phyloP scores from a whole-genome alignment of 768 basidiomycete genomes.

The Leccinum rimulosum region DNA sequence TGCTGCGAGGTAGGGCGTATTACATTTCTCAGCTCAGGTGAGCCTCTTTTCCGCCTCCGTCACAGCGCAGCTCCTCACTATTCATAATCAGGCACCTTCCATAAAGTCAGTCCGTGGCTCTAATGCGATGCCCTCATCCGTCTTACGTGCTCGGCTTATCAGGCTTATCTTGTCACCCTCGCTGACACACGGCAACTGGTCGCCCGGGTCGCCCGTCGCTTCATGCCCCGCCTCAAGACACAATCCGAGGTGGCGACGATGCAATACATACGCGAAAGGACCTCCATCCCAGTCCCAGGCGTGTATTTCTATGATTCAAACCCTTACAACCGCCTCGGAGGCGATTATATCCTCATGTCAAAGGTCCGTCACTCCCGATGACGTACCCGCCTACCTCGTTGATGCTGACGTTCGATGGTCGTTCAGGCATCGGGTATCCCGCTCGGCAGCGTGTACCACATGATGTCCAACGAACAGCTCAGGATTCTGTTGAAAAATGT shows the following conservation, averaged over 20 bases:
- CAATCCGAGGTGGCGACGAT: constrained; percentile 87
- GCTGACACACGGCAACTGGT: constrained; percentile 61
- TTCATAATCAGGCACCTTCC: constrained; percentile 67
- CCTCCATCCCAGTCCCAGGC: constrained; percentile 68
- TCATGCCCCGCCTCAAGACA: constrained; percentile 84
- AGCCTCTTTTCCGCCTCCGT: constrained; percentile 25
- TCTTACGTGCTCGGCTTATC: constrained; percentile 9
- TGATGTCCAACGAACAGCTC: constrained; percentile 63
- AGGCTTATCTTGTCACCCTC: constrained; percentile 79
- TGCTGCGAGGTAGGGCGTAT: constrained; percentile 66
- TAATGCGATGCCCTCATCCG: neutral
- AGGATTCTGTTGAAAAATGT: constrained; percentile 65
- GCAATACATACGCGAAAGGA: constrained; percentile 70
- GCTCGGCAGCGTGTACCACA: constrained; percentile 67
- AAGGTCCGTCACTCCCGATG: constrained; percentile 48
- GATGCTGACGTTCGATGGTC: constrained; percentile 3
- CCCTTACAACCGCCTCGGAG: constrained; percentile 80
- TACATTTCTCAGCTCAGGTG: constrained; percentile 71
- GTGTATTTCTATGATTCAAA: constrained; percentile 80
- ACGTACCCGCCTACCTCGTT: neutral
- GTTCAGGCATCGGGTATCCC: constrained; percentile 71
- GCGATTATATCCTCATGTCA: constrained; percentile 85
- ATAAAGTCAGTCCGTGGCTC: constrained; percentile 52
- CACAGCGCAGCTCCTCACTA: constrained; percentile 4
- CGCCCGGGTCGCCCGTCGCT: constrained; percentile 78